Evolutionary conservation across 768 basidiomycete species (phyloP), one percentile per base, ranked within the genome.

Genomic region (Candolleomyces efflorescens): DNA sequence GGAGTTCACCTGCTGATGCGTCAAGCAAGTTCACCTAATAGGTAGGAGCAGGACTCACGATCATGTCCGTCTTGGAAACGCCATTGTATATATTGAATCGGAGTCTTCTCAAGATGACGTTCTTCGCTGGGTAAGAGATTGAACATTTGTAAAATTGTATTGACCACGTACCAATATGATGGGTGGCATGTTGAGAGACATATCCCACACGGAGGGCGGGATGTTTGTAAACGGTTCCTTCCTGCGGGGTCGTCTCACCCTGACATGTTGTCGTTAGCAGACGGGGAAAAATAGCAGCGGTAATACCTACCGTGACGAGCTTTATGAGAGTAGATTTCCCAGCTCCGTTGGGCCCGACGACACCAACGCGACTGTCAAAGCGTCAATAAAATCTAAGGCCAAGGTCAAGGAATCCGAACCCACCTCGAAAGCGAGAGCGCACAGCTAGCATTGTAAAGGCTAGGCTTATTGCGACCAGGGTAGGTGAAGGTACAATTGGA

Each of bases 11-110:
- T 92, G 46, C 12, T 11, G 32, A 61, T 20, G 39, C 11, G 32
- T 53, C 47, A 51, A 49, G 52, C 59, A 43, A 48, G 54, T 39
- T 56, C 55, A 49, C 22, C 18, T 20, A 5, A 32, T 26, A 36
- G 5, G 44, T 51, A 41, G 59, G 36, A 62, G 26, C 17, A 22
- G 59, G 10, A 78, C 85, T 63, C 70, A 90, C 94, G 90, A 80
- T 98, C 95, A 73, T 96, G 90, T 50, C 95, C 96, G 71, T 97
- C 95, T 70, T 98, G 95, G 84, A 94, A 98, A 65, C 95, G 90
- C 95, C 95, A 98, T 75, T 97, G 94, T 65, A 98, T 97, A 68
- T 98, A 98, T 55, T 88, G 89, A 59, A 95, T 91, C 23, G 96
- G 92, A 4, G 94, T 96, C 77, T 98, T 97, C 74, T 96, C 94